phyloP scores from a whole-genome alignment of 768 basidiomycete species.

The Trametes elegans region DNA sequence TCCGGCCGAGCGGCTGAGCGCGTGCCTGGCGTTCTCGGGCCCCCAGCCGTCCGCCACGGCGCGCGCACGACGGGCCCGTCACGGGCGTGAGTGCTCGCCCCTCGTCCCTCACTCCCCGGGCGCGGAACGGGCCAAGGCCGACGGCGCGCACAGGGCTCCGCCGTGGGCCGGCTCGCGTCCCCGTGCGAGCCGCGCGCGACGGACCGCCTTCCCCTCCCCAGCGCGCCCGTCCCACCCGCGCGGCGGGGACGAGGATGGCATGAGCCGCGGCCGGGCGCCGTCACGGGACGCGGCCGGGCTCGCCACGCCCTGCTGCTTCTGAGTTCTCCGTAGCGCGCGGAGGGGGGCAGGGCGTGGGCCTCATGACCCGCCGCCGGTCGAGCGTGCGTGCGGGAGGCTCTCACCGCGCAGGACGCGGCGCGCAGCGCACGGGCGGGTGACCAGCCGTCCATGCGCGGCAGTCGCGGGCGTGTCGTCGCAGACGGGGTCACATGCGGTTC shows the following conservation, averaged over 20 bases:
- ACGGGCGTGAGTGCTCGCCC: neutral
- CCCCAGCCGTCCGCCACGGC: neutral
- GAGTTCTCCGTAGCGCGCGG: conserved; percentile 8
- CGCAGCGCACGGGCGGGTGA: neutral
- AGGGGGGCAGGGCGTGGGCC: conserved; percentile 8
- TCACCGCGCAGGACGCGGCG: neutral
- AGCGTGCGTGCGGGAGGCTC: neutral
- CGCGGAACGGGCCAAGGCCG: too few relatives aligned
- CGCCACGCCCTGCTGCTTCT: conserved; percentile 1
- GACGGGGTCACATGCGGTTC: conserved; percentile 4
- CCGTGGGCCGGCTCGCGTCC: neutral
- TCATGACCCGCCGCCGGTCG: conserved; percentile 7
- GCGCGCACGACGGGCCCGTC: neutral
- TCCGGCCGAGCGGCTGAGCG: neutral
- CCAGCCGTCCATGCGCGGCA: neutral
- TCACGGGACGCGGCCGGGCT: conserved; percentile 1
- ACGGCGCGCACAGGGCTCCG: neutral
- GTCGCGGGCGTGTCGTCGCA: neutral
- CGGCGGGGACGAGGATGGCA: conserved; percentile 2
- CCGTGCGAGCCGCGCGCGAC: neutral
- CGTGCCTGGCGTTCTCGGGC: conserved; percentile 3
- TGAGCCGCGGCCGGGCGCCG: neutral
- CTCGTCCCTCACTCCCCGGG: too few relatives aligned
- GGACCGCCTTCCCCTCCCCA: neutral
- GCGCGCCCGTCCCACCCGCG: neutral